phyloP scores from a whole-genome alignment of 805 yeast genomes.

The Priceomyces fermenticarens region DNA sequence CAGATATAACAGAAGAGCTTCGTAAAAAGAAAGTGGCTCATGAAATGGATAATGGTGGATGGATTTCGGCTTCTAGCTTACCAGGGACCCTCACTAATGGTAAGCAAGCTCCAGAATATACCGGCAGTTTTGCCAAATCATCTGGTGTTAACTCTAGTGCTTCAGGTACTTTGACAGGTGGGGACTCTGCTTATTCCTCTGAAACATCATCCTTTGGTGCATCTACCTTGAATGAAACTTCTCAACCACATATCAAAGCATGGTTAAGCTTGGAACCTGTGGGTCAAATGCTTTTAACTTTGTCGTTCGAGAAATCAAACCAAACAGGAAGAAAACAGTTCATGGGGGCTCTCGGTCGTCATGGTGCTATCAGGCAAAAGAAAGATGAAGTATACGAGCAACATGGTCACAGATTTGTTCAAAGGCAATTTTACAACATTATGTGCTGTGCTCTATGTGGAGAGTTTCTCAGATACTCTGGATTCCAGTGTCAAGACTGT shows the following conservation, averaged over 20 bases:
- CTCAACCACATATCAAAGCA: conserved; percentile 52
- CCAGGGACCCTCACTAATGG: conserved; percentile 16
- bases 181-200: conserved; percentile 8
- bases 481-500: conserved; percentile 84
- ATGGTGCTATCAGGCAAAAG: conserved; percentile 95
- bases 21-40: conserved; percentile 84
- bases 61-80: conserved; percentile 79
- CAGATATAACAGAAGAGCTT: conserved; percentile 92
- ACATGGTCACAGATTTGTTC: conserved; percentile 96
- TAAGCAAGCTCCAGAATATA: neutral
- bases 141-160: neutral
- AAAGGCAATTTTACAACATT: conserved; percentile 89
- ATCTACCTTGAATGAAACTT: conserved; percentile 9
- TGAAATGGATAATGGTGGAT: conserved; percentile 69
- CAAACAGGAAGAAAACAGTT: conserved; percentile 34
- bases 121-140: conserved; percentile 12
- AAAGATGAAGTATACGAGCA: conserved; percentile 89
- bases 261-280: conserved; percentile 95
- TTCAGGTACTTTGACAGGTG: conserved; percentile 5
- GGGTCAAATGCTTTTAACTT: conserved; percentile 77
- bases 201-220: conserved; percentile 1
- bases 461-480: conserved; percentile 85
- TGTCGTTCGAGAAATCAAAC: conserved; percentile 71
- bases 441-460: conserved; percentile 98
- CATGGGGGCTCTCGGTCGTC: conserved; percentile 64